A percentile compares a stretch with the other conserved stretches of the same genome.
Conservation (phyloP, 345 rosid genomes). For the Boechera stricta region DNA sequence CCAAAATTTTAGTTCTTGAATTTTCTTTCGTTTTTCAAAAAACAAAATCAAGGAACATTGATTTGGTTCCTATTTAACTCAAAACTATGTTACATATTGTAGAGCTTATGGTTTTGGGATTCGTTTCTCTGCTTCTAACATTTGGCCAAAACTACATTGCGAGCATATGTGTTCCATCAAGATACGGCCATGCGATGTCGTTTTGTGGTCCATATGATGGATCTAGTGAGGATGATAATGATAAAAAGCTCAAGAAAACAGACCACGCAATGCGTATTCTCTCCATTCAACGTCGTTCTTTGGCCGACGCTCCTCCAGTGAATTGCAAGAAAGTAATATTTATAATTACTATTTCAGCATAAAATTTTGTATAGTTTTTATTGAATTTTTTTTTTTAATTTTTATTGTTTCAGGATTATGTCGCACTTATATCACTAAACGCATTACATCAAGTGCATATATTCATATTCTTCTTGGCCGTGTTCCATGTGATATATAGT, state of each 20-base stretch:
- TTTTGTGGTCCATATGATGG: conserved; percentile 53
- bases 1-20: neutral
- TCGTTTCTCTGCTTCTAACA: conserved; percentile 77
- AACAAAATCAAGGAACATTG: neutral
- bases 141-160: conserved; percentile 78
- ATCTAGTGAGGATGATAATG: neutral
- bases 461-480: conserved; percentile 86
- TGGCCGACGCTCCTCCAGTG: conserved; percentile 43
- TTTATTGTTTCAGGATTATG: conserved; percentile 55
- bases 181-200: conserved; percentile 66
- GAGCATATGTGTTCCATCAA: conserved; percentile 57
- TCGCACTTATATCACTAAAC: conserved; percentile 66
- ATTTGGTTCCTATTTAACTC: neutral
- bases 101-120: conserved; percentile 94
- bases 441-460: conserved; percentile 87
- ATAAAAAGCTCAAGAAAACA: conserved; percentile 11
- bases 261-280: neutral
- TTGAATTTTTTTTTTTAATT: neutral
- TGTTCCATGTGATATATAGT: conserved; percentile 78
- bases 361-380: neutral
- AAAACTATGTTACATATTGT: conserved; percentile 17
- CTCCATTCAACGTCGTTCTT: conserved; percentile 28
- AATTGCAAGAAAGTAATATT: conserved; percentile 17
- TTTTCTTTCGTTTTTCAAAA: no score
- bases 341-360: neutral